Evolutionary conservation across 2,329 filamentous ascomycete genomes (phyloP), one percentile per base, ranked within the genome.

Genomic region (Albophoma yamanashiensis): DNA sequence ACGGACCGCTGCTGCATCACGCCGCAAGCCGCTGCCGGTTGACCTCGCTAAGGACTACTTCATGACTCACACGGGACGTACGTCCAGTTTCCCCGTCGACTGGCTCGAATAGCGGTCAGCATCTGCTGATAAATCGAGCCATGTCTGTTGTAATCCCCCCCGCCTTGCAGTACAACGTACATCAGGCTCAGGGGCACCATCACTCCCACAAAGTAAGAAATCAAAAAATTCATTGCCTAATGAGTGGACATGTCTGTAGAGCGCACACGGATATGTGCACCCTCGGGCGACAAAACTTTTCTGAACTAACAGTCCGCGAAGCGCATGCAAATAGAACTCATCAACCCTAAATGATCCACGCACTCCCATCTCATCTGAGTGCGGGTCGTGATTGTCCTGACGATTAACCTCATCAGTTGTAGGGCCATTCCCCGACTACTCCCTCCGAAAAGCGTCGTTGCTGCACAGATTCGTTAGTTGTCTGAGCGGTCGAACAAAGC

Each of bases 291-390:
- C 22, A 50, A 15, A 50, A 47, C 9, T 27, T 47, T 25, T 12
- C 8, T 3, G n/a, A 9, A 45, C 42, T n/a, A 11, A 15, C 15
- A 4, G n/a, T 47, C 43, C n/a, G 43, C 22, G 22, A 3, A 47
- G n/a, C 12, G 43, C 43, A 47, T 17, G 14, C 22, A 15, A 50
- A 45, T 45, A 12, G n/a, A 50, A 27, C 22, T 7, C 69, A 66
- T 25, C 64, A 62, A 9, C 40, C 40, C 40, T 43, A 43, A 20
- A n/a, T 8, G 40, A 43, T n/a, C 20, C 20, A 43, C 40, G 20
- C 17, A 7, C 40, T 27, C 45, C 45, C 14, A 5, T 14, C 3
- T 8, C 8, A 9, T 31, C 45, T 20, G 25, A 15, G 25, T 31
- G 15, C 15, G 17, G 7, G 17, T 17, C 45, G 17, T 50, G 45